Base-by-base conservation (phyloP, 768 basidiomycete genomes). In the Tephrocybe rancida region DNA sequence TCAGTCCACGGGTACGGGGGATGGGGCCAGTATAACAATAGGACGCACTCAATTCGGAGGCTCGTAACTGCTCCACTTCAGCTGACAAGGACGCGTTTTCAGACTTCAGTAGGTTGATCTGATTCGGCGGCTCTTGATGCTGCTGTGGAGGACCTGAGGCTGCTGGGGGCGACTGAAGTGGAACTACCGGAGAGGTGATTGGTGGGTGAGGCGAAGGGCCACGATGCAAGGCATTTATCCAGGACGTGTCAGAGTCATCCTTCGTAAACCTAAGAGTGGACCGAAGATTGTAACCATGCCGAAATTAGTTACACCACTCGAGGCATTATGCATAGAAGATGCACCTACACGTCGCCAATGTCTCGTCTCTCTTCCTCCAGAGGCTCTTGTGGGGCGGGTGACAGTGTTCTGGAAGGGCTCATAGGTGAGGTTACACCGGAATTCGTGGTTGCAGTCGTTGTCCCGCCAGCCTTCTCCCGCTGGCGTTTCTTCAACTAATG, bases 401-500 rank as follows among this genome's bases (percentile, higher is more conserved):
- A 82, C 54, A 80, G 75, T 1, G 82, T 73, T 57, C 72, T 66
- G 21, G 69, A 58, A 35, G 69, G 70, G 42, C 34, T 65, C 27
- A 75, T 73, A 45, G 79, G 73, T 35, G 78, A 75, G 48, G 69
- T 67, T 50, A 70, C 70, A 53, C 67, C 66, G 32, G 73, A 67
- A 29, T 64, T 65, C 41, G 64, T 45, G 38, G 64, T 54, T 58
- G 64, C 50, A 43, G 65, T 51, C 44, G 68, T 60, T 42, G 69
- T 67, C 47, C 76, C 82, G 43, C 73, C 75, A 35, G 76, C 75
- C 68, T 89, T 90, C 73, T 88, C 83, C 62, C 85, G 86, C 59
- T 88, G 88, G 54, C 87, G 81, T 70, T 89, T 90, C 78, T 92
- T 90, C 67, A 92, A 79, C 90, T 92, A n/a, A 69, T 42, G 59